Base-by-base conservation (phyloP, 2,329 filamentous ascomycete genomes). In the Teratosphaeria destructans region DNA sequence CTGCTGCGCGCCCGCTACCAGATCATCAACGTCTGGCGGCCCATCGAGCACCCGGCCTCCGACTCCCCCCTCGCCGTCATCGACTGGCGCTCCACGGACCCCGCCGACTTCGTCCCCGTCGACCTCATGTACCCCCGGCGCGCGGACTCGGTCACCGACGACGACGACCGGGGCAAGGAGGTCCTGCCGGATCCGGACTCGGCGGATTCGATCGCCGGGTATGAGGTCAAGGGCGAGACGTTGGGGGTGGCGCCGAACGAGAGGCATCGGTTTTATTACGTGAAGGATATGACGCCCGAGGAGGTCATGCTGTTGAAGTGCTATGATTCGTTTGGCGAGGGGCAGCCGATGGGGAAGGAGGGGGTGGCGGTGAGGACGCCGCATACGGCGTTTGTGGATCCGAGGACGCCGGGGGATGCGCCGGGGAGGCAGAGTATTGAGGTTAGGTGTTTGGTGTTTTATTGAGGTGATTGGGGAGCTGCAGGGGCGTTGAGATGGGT, bases 391-490 rank as follows among this genome's bases (percentile, higher is more conserved):
- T 96, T 96, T 74, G 77, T 81, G 47, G 88, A 96, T 71, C 86
- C 88, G 1, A 78, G 86, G 61, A 90, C 88, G 0, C 82, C 85
- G 2, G 75, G 79, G 19, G 87, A 86, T 54, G 89, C 88, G 4
- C 84, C 85, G 63, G 82, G 82, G 0, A 81, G 91, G 64, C 89
- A 95, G 78, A 95, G 90, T 70, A 95, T 96, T 70, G 91, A 96
- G 73, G 88, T 95, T 19, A 80, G 91, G 65, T 85, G 89, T 39
- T 78, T 96, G 72, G 88, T 96, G 0, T 95, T 96, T 78, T 70
- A 70, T 55, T 49, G n/a, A 23, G 10, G 5, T 1, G 37, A 7
- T 32, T 8, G 43, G n/a, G 1, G n/a, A 4, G 6, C 16, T 16
- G 8, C 1, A n/a, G 19, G 19, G 4, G n/a, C 14, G 8, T n/a